A percentile compares a stretch with the other conserved stretches of the same genome.
Evolutionary conservation across 2,329 filamentous ascomycete genomes (phyloP).

Genomic region (Zasmidium cellare): DNA sequence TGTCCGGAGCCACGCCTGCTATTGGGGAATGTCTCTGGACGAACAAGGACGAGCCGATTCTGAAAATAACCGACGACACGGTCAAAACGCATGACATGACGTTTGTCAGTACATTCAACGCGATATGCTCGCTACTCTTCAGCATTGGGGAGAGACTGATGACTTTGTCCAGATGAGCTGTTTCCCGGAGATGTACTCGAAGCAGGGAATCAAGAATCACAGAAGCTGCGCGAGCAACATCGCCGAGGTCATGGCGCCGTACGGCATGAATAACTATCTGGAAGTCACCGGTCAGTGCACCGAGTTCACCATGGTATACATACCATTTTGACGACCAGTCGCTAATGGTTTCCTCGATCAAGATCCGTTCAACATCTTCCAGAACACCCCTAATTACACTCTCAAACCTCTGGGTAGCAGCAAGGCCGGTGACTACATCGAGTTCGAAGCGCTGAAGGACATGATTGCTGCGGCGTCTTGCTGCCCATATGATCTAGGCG

Average conservation of each 20-base stretch:
- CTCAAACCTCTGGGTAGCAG: conserved; percentile 40
- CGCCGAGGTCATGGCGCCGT: conserved; percentile 38
- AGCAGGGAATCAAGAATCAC: conserved; percentile 35
- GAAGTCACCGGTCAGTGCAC: conserved; percentile 34
- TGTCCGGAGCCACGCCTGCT: conserved; percentile 36
- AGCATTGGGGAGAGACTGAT: neutral
- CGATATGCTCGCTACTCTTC: neutral
- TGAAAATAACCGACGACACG: conserved; percentile 39
- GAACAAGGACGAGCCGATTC: conserved; percentile 38
- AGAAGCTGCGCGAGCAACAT: conserved; percentile 41
- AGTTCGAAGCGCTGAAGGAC: conserved; percentile 40
- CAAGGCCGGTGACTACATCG: conserved; percentile 40
- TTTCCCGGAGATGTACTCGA: conserved; percentile 39
- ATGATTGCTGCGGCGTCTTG: conserved; percentile 38
- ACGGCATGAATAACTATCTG: conserved; percentile 36
- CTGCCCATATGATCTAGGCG: conserved; percentile 41
- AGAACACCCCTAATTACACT: conserved; percentile 35
- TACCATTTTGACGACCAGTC: neutral
- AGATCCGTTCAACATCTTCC: neutral
- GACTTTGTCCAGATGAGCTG: conserved; percentile 41
- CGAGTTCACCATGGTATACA: neutral
- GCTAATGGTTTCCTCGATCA: neutral
- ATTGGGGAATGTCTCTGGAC: conserved; percentile 41
- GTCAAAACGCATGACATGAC: conserved; percentile 44
- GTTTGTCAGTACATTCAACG: conserved; percentile 5